These are phyloP conservation scores for Lavandula angustifolia DNA, from an alignment of 257 asterid species.

Conservation along the genomic window DNA sequence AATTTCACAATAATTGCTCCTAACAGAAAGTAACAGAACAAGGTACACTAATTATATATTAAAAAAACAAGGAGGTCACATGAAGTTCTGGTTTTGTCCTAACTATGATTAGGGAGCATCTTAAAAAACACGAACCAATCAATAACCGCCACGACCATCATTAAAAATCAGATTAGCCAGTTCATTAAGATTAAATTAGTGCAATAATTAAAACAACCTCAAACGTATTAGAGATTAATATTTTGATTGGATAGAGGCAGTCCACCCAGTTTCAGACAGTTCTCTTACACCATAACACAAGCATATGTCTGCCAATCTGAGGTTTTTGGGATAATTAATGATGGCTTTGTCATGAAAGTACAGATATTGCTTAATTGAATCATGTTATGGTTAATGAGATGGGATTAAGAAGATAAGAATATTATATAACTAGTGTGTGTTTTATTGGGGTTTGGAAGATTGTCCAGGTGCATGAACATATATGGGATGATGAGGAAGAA, in stretches of 20 bases:
- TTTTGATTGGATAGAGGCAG: slow-evolving; percentile 25
- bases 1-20: slow-evolving; percentile 28
- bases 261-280: slow-evolving; percentile 34
- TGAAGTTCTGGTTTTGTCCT: slow-evolving; percentile 31
- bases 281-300: slow-evolving; percentile 31
- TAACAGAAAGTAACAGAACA: slow-evolving; percentile 33
- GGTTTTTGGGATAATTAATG: slow-evolving; percentile 26
- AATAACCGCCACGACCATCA: slow-evolving; percentile 30
- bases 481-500: slow-evolving; percentile 40
- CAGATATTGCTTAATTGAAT: not conserved
- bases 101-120: slow-evolving; percentile 28
- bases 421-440: not conserved
- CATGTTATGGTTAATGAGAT: not conserved
- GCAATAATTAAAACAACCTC: not conserved
- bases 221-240: not conserved
- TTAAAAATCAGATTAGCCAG: slow-evolving; percentile 27
- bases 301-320: slow-evolving; percentile 37
- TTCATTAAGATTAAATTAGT: slow-evolving; percentile 18
- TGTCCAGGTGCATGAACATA: slow-evolving; percentile 52
- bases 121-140: slow-evolving; percentile 29
- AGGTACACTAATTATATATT: slow-evolving; percentile 11
- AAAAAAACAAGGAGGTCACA: slow-evolving; percentile 28
- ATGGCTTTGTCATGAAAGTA: slow-evolving; percentile 31
- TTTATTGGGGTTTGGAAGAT: slow-evolving; percentile 28
- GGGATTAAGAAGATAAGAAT: slow-evolving; percentile 16